Base-by-base conservation (phyloP, 345 rosid species). In the Cardiospermum halicacabum region DNA sequence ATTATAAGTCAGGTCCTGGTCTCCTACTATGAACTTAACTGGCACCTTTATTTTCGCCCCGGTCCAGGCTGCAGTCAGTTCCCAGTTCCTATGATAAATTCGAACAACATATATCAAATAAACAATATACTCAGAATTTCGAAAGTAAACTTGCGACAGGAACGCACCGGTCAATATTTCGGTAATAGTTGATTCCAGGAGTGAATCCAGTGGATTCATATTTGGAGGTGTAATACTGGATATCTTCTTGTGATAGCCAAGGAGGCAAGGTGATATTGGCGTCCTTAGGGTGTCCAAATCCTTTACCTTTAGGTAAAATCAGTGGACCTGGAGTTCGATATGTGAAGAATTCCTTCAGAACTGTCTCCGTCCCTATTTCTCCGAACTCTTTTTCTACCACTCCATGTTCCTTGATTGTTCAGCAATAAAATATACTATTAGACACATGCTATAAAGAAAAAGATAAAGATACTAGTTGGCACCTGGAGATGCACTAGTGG, bases 151-250 rank as follows among this genome's bases (percentile, higher is more conserved):
- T 4, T 6, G 1, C 5, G 48, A n/a, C 18, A 21, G 50, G 22
- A 57, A 60, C 79, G 31, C 82, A 88, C 97, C 75, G 62, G 64
- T 88, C 76, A 61, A 85, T 16, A 51, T 79, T 80, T 59, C 97
- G 79, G 75, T 93, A 93, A 78, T 88, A 90, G 83, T 93, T 93
- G 16, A 93, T 58, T 22, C 74, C 79, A 55, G 94, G 88, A 3
- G 97, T 88, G 79, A 93, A 90, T 55, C 98, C 96, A 40, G 53
- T 86, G 13, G 70, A 77, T 69, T 77, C 72, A 53, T 68, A 88
- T 69, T 88, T 85, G 63, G 56, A 36, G 36, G 56, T 64, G 72
- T 78, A 83, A 64, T 83, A 88, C 42, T 72, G 61, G 11, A 88
- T 19, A 60, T 83, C 89, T 68, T 74, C 80, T 59, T 90, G 82